Conservation (phyloP, 345 rosid species). For the Eucalyptus tenuipes region DNA sequence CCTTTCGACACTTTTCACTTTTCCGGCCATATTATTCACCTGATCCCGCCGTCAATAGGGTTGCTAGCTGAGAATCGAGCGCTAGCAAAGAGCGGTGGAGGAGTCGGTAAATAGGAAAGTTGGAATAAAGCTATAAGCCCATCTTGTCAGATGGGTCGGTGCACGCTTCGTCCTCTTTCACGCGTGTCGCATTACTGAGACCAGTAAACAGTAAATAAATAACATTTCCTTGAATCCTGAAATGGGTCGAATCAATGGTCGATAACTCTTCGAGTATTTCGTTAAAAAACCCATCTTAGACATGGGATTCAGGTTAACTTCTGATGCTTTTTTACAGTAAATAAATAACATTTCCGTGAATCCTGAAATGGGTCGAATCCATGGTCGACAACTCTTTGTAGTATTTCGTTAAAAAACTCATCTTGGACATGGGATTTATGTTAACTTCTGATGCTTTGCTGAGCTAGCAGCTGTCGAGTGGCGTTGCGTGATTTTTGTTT, state of each 20-base stretch:
- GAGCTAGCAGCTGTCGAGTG: neutral
- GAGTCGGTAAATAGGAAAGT: neutral
- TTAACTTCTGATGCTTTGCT: neutral
- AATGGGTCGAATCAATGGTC: neutral
- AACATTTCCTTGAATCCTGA: accelerated
- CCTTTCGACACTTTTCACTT: neutral
- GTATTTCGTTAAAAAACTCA: neutral
- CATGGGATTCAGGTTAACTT: neutral
- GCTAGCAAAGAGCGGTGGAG: neutral
- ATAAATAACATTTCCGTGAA: neutral
- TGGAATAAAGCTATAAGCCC: neutral
- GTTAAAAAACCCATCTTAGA: neutral
- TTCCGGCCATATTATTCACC: neutral
- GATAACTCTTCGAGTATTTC: neutral
- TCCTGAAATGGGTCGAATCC: neutral
- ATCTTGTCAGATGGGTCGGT: neutral
- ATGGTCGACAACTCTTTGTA: neutral
- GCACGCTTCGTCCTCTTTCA: neutral
- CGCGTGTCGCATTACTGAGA: neutral
- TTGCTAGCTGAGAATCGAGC: neutral
- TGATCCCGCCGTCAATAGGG: neutral
- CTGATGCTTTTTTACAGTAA: neutral
- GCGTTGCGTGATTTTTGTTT: neutral
- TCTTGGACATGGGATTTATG: neutral
- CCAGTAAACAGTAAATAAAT: neutral